phyloP scores from a whole-genome alignment of 805 yeast species.

The Candida maris region DNA sequence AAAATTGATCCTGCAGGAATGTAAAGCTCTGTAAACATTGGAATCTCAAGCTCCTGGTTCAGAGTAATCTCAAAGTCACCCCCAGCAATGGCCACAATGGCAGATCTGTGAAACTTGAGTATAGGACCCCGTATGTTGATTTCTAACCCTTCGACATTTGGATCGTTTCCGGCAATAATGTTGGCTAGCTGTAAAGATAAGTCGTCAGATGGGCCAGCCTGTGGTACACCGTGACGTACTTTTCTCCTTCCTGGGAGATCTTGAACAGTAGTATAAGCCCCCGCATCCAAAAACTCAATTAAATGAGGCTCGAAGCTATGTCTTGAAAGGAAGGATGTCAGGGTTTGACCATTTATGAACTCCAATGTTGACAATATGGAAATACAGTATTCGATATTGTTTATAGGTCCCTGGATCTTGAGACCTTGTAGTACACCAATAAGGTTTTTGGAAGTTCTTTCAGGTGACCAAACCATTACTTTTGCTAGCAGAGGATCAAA shows the following conservation, averaged over 20 bases:
- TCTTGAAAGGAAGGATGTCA: constrained; percentile 80
- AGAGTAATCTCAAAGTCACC: constrained; percentile 67
- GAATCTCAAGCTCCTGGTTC: constrained; percentile 47
- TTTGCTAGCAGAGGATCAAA: constrained; percentile 96
- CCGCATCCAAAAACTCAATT: constrained; percentile 80
- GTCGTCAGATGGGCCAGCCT: constrained; percentile 97
- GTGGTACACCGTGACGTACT: constrained; percentile 94
- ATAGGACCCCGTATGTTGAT: constrained; percentile 85
- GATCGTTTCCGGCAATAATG: constrained; percentile 82
- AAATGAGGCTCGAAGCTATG: constrained; percentile 77
- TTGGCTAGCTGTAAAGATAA: constrained; percentile 87
- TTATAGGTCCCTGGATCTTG: constrained; percentile 77
- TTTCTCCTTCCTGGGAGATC: constrained; percentile 88
- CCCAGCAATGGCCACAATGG: constrained; percentile 84
- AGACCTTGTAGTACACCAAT: constrained; percentile 81
- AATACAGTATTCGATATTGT: constrained; percentile 85
- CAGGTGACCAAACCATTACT: constrained; percentile 89
- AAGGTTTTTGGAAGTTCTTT: constrained; percentile 77
- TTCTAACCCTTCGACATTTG: constrained; percentile 83
- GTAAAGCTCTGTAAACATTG: constrained; percentile 68
- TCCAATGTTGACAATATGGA: constrained; percentile 75
- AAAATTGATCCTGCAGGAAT: constrained; percentile 73
- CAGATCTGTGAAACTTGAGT: constrained; percentile 73
- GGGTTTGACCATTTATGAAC: constrained; percentile 79
- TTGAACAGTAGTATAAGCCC: constrained; percentile 94